Conservation (phyloP, 768 basidiomycete species). For the Paxillus involutus region DNA sequence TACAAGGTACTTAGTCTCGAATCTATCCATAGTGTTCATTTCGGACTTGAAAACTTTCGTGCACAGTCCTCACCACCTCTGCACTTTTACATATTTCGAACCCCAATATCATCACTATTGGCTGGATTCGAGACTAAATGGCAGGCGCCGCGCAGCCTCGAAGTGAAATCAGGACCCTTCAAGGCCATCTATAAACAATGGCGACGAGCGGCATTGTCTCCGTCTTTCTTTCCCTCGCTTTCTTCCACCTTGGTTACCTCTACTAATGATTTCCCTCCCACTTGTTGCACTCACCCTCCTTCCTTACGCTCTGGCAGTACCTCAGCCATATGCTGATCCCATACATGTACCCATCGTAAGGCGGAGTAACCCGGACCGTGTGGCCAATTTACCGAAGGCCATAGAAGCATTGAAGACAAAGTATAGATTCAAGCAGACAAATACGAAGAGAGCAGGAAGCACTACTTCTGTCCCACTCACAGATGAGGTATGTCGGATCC, state of each 20-base stretch:
- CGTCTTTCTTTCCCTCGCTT: background rate
- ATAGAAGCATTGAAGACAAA: conserved; percentile 49
- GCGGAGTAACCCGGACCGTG: conserved; percentile 30
- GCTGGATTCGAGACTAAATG: no score
- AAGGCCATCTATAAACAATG: no score
- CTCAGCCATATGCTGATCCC: conserved; percentile 31
- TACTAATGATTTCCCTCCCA: conserved; percentile 23
- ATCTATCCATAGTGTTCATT: no score
- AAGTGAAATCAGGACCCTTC: no score
- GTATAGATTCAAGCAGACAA: conserved; percentile 37
- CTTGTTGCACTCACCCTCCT: conserved; percentile 28
- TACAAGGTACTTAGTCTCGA: no score
- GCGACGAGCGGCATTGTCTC: background rate
- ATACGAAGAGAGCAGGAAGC: conserved; percentile 33
- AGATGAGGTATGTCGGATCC: conserved; percentile 50
- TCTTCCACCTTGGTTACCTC: background rate
- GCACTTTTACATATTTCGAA: no score
- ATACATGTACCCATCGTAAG: conserved; percentile 48
- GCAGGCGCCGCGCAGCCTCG: no score
- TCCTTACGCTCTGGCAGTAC: conserved; percentile 30
- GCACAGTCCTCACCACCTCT: no score
- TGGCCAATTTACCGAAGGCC: conserved; percentile 35
- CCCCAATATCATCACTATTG: no score
- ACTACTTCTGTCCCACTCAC: conserved; percentile 39
- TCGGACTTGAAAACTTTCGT: no score